phyloP scores from a whole-genome alignment of 192 early-diverging fungal species.

The Coemansia sp. region DNA sequence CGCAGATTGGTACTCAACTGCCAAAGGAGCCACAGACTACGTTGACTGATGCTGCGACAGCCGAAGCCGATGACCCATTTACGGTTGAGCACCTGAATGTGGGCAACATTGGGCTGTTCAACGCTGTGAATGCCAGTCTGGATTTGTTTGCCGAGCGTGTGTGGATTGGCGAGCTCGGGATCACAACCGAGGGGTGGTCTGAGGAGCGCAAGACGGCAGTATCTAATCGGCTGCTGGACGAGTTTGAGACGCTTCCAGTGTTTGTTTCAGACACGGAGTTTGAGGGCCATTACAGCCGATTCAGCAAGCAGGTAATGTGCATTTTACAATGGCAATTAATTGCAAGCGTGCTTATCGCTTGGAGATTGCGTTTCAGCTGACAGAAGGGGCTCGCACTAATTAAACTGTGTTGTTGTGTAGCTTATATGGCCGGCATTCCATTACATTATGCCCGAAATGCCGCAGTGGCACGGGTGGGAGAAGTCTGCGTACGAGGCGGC shows the following conservation, averaged over 20 bases:
- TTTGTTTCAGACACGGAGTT: conserved; percentile 76
- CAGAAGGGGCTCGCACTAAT: background rate
- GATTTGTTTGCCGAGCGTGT: conserved; percentile 58
- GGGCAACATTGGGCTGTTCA: conserved; percentile 95
- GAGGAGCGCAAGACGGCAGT: conserved; percentile 62
- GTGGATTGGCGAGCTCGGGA: conserved; percentile 77
- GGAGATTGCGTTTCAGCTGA: background rate
- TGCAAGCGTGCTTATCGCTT: background rate
- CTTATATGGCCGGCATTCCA: conserved; percentile 97
- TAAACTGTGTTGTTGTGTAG: conserved; percentile 45
- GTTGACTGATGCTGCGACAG: conserved; percentile 7
- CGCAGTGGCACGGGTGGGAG: conserved; percentile 74
- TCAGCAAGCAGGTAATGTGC: conserved; percentile 80
- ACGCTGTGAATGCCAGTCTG: conserved; percentile 74
- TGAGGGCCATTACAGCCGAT: conserved; percentile 90
- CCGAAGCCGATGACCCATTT: conserved; percentile 53
- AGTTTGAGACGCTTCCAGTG: conserved; percentile 73
- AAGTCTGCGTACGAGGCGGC: conserved; percentile 82
- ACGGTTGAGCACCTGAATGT: conserved; percentile 69
- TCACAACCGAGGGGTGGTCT: conserved; percentile 65
- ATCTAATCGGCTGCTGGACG: conserved; percentile 56
- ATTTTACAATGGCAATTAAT: background rate
- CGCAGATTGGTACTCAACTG: conserved; percentile 17
- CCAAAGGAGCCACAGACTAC: background rate
- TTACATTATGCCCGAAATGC: conserved; percentile 88